Base-by-base conservation (phyloP, 306 rosid species). In the Lotus japonicus region DNA sequence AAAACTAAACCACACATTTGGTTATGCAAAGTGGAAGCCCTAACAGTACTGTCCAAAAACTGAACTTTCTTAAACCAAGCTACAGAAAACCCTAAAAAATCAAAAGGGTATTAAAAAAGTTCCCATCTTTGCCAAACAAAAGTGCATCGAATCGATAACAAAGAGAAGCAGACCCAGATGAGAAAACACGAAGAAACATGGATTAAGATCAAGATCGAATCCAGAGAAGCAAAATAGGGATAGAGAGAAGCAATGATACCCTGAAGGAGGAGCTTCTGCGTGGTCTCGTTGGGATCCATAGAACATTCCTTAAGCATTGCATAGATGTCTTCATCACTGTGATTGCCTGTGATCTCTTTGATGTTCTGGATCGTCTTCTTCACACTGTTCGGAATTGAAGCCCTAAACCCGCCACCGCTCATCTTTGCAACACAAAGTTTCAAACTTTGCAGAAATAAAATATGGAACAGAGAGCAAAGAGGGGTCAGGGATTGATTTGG, bases 271-370 rank as follows among this genome's bases (percentile, higher is more conserved):
- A 94, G 99, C 85, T 88, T 94, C 79, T 94, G 96, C 36, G 86
- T 9, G 33, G 99, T 90, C 78, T 94, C 99, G 64, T 94, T 76
- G 80, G 99, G 99, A 94, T 94, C 99, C 99, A 94, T 94, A 64
- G 88, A 80, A 75, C 97, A 94, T 57, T 94, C 99, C 77, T 74
- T 86, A 57, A 94, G 99, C 97, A 90, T 90, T 86, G 97, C 89
- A 80, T 90, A 81, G 77, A 90, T 85, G 64, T 94, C 99, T 17
- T 88, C 96, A 18, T 90, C 95, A 80, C 86, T 88, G 68, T 90
- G 95, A 77, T 86, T 85, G 8, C 82, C 95, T 14, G 95, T 64
- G 87, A 94, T 88, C 95, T 94, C 99, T 72, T 85, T 85, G 14
- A 94, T 84, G 80, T 78, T 81, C 84, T 84, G 88, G 92, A 94